Percentiles rank a stretch among this genome's conserved stretches.
phyloP scores from a whole-genome alignment of 495 filamentous ascomycete genomes.

The Amphirosellinia nigrospora region DNA sequence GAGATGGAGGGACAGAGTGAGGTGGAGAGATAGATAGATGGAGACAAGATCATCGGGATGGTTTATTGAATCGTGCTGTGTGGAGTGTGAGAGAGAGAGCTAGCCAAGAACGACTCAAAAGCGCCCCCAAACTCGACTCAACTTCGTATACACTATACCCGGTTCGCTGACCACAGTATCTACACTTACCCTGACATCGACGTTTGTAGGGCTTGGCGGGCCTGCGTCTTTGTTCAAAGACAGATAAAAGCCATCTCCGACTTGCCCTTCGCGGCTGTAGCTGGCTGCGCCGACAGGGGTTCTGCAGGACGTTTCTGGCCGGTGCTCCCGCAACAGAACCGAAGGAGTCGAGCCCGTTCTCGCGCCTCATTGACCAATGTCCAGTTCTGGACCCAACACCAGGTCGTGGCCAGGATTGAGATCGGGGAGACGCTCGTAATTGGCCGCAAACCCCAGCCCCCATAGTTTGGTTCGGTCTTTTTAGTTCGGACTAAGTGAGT shows the following conservation, averaged over 20 bases:
- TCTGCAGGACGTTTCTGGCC: constrained; percentile 5
- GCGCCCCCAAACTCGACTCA: neutral
- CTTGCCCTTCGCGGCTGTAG: constrained; percentile 19
- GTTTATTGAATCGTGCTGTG: constrained; percentile 21
- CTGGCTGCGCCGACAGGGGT: neutral
- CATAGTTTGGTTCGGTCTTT: neutral
- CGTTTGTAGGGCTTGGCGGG: constrained; percentile 1
- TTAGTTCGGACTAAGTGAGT: neutral
- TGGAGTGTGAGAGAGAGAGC: constrained; percentile 6
- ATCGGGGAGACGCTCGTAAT: constrained; percentile 16
- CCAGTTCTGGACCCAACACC: neutral
- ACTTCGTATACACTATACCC: constrained; percentile 2
- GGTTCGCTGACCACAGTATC: neutral
- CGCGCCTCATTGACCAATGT: constrained; percentile 9
- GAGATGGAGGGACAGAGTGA: constrained; percentile 4
- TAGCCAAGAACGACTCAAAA: constrained; percentile 12
- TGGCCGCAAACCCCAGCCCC: constrained; percentile 13
- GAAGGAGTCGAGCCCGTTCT: constrained; percentile 12
- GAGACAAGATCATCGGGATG: constrained; percentile 5
- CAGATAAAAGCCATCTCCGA: constrained; percentile 2
- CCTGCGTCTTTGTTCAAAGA: constrained; percentile 16
- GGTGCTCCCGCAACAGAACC: constrained; percentile 6
- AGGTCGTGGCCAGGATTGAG: neutral
- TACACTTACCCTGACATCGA: neutral
- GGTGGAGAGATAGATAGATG: constrained; percentile 15